A percentile compares a stretch with the other conserved stretches of the same genome.
Evolutionary conservation across 805 yeast genomes (phyloP).

Genomic region (Torulaspora gathmanii): DNA sequence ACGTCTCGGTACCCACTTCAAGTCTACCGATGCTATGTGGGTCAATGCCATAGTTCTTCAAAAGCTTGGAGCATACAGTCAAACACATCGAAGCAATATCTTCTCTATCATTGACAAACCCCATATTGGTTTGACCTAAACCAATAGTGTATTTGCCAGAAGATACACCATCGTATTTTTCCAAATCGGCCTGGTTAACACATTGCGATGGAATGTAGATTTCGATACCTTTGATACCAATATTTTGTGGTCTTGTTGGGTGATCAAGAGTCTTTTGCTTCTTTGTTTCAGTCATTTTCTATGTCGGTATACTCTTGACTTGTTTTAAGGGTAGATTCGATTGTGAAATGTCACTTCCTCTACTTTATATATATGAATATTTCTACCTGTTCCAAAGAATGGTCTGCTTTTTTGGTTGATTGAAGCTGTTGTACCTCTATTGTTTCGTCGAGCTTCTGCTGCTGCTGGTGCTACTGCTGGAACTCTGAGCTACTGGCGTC

Average conservation of each 20-base stretch:
- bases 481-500: neutral
- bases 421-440: neutral
- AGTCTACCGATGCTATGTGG: conserved; percentile 80
- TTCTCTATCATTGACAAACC: conserved; percentile 94
- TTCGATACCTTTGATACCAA: conserved; percentile 97
- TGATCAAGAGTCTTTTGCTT: conserved; percentile 29
- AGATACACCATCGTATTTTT: conserved; percentile 77
- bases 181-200: conserved; percentile 86
- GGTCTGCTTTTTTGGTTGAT: neutral
- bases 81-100: conserved; percentile 92
- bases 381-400: neutral
- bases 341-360: neutral
- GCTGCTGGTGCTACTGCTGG: conserved; percentile 1
- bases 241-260: conserved; percentile 58
- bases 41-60: conserved; percentile 79
- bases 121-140: conserved; percentile 96
- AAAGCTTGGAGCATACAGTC: conserved; percentile 75
- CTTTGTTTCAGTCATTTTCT: conserved; percentile 28
- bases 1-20: conserved; percentile 97
- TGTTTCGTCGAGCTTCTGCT: neutral
- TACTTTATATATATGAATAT: neutral
- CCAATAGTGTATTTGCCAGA: conserved; percentile 98
- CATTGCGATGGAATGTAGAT: conserved; percentile 79
- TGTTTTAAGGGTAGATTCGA: neutral
- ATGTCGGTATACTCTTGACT: neutral